Conservation (phyloP, 768 basidiomycete species). For the Amanita polypyramis region DNA sequence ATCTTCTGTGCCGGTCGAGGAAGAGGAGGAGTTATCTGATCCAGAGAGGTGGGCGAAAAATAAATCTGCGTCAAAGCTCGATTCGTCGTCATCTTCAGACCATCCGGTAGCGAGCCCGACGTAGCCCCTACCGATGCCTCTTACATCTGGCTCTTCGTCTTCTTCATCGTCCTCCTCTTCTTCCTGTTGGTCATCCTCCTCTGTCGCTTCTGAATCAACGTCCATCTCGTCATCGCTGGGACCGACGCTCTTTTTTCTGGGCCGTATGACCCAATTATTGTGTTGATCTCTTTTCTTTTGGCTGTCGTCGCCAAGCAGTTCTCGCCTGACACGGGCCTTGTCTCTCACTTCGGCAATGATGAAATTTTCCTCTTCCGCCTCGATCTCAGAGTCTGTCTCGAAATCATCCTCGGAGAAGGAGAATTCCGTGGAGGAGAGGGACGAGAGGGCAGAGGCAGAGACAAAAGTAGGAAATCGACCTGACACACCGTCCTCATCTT, state of each 20-base stretch:
- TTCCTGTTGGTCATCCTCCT: slow-evolving; percentile 47
- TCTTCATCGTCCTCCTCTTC: slow-evolving; percentile 30
- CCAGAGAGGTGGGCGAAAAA: slow-evolving; percentile 77
- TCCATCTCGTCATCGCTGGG: slow-evolving; percentile 56
- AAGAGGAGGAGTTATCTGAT: slow-evolving; percentile 25
- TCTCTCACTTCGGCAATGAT: slow-evolving; percentile 37
- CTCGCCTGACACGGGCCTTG: slow-evolving; percentile 47
- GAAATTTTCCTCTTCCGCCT: slow-evolving; percentile 53
- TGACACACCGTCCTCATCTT: too few relatives aligned
- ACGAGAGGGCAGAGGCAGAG: slow-evolving; percentile 48
- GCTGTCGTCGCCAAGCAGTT: slow-evolving; percentile 44
- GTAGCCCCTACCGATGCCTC: slow-evolving; percentile 28
- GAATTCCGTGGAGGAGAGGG: slow-evolving; percentile 34
- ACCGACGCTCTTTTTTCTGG: slow-evolving; percentile 63
- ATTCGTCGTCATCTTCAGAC: slow-evolving; percentile 66
- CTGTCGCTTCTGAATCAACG: slow-evolving; percentile 47
- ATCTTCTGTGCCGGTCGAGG: slow-evolving; percentile 16
- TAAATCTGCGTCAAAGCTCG: slow-evolving; percentile 71
- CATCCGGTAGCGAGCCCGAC: slow-evolving; percentile 65
- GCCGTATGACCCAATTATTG: slow-evolving; percentile 59
- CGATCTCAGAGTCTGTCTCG: slow-evolving; percentile 43
- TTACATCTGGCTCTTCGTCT: slow-evolving; percentile 36
- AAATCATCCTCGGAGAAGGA: slow-evolving; percentile 38
- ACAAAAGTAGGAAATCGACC: slow-evolving; percentile 58
- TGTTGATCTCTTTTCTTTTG: slow-evolving; percentile 29